These are phyloP conservation scores for Botryotinia calthae DNA, from an alignment of 2,329 filamentous ascomycete genomes.

Conservation along the genomic window DNA sequence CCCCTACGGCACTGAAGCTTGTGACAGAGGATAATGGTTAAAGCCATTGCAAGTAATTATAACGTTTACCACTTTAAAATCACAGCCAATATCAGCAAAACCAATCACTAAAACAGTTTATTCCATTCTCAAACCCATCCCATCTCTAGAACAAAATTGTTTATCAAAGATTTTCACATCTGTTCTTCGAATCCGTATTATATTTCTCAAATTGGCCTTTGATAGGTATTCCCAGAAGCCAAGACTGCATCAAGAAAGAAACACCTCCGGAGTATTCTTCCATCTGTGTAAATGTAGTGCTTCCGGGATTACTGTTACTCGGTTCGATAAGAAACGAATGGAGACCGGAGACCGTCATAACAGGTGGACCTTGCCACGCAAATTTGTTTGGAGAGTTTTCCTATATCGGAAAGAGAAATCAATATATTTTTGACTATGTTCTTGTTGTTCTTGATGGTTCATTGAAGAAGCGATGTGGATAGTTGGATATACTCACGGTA, in stretches of 20 bases:
- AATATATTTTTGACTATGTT: neutral
- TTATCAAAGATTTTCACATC: neutral
- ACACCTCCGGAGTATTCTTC: neutral
- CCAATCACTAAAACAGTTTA: no score
- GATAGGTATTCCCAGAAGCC: neutral
- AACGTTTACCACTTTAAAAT: no score
- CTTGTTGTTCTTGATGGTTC: neutral
- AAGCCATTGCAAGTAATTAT: no score
- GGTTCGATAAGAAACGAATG: neutral
- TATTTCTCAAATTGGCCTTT: neutral
- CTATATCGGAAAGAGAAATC: neutral
- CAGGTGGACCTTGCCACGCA: neutral
- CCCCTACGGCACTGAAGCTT: no score
- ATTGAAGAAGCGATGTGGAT: neutral
- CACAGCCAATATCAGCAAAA: no score
- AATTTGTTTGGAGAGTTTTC: neutral
- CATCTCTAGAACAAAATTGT: neutral
- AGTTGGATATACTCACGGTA: neutral
- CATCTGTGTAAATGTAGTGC: neutral
- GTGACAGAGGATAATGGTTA: no score
- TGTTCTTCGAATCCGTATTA: neutral
- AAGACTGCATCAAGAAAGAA: neutral
- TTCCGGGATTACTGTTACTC: neutral
- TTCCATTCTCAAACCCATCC: neutral
- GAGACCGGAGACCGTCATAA: slow-evolving; percentile 1